A percentile compares a stretch with the other conserved stretches of the same genome.
These are phyloP conservation scores for Pelargonium citronellum DNA, from an alignment of 441 rosid species.

Conservation along the genomic window DNA sequence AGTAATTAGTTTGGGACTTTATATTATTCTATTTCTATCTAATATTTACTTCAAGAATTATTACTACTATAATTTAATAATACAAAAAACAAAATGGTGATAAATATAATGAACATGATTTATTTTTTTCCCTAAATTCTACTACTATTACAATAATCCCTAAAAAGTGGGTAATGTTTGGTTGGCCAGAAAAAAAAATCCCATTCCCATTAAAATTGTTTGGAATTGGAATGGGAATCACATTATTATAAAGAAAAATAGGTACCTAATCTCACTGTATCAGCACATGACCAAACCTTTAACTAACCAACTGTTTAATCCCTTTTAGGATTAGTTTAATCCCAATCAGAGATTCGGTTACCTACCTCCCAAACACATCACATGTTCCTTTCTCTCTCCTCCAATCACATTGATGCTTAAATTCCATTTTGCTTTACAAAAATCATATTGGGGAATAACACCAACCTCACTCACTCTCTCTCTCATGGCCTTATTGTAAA, in stretches of 20 bases:
- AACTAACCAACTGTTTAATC: background rate
- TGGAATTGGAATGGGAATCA: background rate
- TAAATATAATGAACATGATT: too few species aligned
- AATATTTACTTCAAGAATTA: too few species aligned
- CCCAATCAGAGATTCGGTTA: background rate
- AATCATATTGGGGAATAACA: background rate
- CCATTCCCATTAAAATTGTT: background rate
- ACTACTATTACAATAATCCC: too few species aligned
- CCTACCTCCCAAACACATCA: slow-evolving; percentile 2
- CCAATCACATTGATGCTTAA: background rate
- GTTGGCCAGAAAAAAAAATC: background rate
- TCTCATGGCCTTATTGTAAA: too few species aligned
- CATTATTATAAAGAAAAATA: too few species aligned
- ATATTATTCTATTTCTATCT: too few species aligned
- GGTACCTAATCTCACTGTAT: background rate
- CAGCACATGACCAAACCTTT: slow-evolving; percentile 7
- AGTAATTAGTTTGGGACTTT: too few species aligned
- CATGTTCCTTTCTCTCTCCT: background rate
- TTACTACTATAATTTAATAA: too few species aligned
- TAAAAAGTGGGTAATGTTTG: background rate
- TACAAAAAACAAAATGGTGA: too few species aligned
- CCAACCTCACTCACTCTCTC: too few species aligned
- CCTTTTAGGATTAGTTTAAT: background rate
- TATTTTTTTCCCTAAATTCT: too few species aligned
- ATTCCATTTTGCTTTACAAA: background rate